Conservation (phyloP, 2,329 filamentous ascomycete genomes). For the Colletotrichum tabaci region DNA sequence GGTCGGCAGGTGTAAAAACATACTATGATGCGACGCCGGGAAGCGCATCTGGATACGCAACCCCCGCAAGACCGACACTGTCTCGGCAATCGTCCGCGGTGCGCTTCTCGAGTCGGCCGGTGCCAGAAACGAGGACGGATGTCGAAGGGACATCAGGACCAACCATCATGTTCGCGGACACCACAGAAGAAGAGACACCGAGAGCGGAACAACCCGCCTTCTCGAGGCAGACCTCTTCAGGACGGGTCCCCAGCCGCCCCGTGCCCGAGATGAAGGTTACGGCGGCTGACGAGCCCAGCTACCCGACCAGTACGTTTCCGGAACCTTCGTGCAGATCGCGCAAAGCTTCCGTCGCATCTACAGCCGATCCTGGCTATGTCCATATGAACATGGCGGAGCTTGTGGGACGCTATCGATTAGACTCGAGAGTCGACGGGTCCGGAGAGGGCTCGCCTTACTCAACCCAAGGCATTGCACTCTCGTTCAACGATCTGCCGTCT, state of each 20-base stretch:
- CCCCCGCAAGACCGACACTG: slow-evolving; percentile 60
- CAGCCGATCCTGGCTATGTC: slow-evolving; percentile 51
- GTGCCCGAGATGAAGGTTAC: slow-evolving; percentile 73
- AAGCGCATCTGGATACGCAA: slow-evolving; percentile 35
- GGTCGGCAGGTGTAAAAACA: slow-evolving; percentile 36
- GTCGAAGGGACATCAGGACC: slow-evolving; percentile 76
- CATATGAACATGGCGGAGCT: slow-evolving; percentile 62
- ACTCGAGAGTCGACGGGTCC: slow-evolving; percentile 39
- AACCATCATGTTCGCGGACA: slow-evolving; percentile 81
- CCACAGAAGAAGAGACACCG: slow-evolving; percentile 49
- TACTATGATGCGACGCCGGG: slow-evolving; percentile 15
- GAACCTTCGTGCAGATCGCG: slow-evolving; percentile 58
- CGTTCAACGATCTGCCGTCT: slow-evolving; percentile 89
- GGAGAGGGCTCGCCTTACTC: slow-evolving; percentile 64
- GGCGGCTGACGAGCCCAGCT: slow-evolving; percentile 63
- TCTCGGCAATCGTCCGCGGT: slow-evolving; percentile 68
- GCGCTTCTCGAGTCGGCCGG: slow-evolving; percentile 80
- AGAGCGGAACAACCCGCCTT: slow-evolving; percentile 55
- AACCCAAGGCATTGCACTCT: slow-evolving; percentile 77
- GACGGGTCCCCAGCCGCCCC: slow-evolving; percentile 74
- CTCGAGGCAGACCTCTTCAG: slow-evolving; percentile 63
- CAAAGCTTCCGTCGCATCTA: slow-evolving; percentile 54
- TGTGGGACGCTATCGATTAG: slow-evolving; percentile 56
- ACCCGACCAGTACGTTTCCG: slow-evolving; percentile 76
- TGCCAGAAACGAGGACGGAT: slow-evolving; percentile 78